A percentile compares a stretch with the other conserved stretches of the same genome.
Evolutionary conservation across 2,329 filamentous ascomycete species (phyloP).

Genomic region (Alternaria brassicicola): DNA sequence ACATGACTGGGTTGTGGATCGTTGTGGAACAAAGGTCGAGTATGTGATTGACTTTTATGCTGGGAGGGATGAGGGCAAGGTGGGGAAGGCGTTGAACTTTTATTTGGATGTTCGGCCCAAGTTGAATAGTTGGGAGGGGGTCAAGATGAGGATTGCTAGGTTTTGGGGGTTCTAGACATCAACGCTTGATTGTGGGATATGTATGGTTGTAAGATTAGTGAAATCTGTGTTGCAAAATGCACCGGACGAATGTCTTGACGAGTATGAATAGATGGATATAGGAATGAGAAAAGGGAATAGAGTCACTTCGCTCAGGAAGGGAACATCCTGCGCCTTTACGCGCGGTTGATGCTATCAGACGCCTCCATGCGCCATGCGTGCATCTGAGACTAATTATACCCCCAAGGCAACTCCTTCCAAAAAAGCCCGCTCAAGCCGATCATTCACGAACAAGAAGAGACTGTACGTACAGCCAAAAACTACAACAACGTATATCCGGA

Average conservation of each 20-base stretch:
- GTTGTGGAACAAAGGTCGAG: conserved; percentile 83
- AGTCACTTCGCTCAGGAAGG: background rate
- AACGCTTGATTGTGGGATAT: background rate
- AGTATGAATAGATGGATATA: background rate
- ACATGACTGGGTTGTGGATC: conserved; percentile 96
- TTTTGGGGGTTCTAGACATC: conserved; percentile 53
- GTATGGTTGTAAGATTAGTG: background rate
- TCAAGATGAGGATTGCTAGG: conserved; percentile 60
- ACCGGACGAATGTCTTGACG: background rate
- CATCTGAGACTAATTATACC: conserved; percentile 1
- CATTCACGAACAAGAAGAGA: background rate
- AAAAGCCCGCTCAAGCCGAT: background rate
- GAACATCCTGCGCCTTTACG: background rate
- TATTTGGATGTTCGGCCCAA: conserved; percentile 70
- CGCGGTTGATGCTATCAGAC: conserved; percentile 1
- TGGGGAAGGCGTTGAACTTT: conserved; percentile 62
- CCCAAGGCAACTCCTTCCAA: background rate
- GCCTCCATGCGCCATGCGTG: conserved; percentile 11
- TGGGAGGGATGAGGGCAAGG: conserved; percentile 61
- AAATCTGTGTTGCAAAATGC: background rate
- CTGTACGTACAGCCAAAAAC: background rate
- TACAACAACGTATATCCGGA: background rate
- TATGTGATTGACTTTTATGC: conserved; percentile 99
- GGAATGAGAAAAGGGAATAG: background rate
- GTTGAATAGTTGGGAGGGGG: conserved; percentile 67